A percentile compares a stretch with the other conserved stretches of the same genome.
Conservation (phyloP, 2,329 filamentous ascomycete species). For the Harringtonia lauricola region DNA sequence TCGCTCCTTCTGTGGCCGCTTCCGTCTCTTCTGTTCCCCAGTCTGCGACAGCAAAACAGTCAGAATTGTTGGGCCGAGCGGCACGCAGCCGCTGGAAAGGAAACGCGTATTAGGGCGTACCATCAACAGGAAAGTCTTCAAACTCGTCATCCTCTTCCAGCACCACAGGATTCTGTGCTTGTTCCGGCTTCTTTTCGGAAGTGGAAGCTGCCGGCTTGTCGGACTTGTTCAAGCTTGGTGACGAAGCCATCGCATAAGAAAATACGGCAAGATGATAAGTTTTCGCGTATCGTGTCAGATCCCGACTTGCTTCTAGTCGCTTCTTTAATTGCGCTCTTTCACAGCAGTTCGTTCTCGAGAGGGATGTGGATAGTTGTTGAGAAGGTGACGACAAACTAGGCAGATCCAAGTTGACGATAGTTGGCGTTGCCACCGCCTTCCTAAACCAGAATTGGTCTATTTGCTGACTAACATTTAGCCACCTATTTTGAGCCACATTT, state of each 20-base stretch:
- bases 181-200: conserved; percentile 48
- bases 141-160: conserved; percentile 98
- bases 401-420: neutral
- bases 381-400: no score
- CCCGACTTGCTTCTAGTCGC: no score
- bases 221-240: conserved; percentile 19
- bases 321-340: no score
- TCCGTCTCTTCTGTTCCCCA: conserved; percentile 91
- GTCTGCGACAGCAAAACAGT: conserved; percentile 39
- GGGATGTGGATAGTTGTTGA: no score
- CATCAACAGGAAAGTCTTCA: conserved; percentile 95
- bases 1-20: conserved; percentile 51
- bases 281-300: no score
- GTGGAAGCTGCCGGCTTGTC: conserved; percentile 28
- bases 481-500: no score
- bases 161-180: conserved; percentile 32
- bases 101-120: conserved; percentile 34
- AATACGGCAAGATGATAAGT: no score
- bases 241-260: conserved; percentile 23
- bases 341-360: no score
- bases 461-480: no score
- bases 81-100: neutral
- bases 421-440: conserved; percentile 6
- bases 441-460: neutral
- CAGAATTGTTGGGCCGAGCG: neutral